These are phyloP conservation scores for Cystodermella granulosa DNA, from an alignment of 1,284 basidiomycete genomes.

Conservation along the genomic window DNA sequence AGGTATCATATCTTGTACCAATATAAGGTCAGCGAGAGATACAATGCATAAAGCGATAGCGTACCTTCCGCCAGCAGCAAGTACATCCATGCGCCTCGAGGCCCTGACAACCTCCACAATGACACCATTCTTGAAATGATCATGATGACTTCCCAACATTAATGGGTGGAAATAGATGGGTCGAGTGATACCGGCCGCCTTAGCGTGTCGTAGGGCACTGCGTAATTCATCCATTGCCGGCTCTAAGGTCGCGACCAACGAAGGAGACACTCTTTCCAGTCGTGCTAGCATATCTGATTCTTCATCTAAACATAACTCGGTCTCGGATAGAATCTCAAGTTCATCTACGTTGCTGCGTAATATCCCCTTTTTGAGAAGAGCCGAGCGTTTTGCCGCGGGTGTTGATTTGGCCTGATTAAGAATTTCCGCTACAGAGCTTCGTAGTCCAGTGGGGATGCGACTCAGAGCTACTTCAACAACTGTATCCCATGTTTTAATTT, in stretches of 20 bases:
- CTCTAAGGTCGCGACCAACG: constrained; percentile 45
- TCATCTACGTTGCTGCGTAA: constrained; percentile 61
- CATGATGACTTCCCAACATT: constrained; percentile 59
- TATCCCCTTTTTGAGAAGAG: constrained; percentile 62
- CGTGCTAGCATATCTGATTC: constrained; percentile 41
- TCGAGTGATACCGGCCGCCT: constrained; percentile 57
- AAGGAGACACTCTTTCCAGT: constrained; percentile 59
- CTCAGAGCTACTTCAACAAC: constrained; percentile 62
- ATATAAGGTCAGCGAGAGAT: neutral
- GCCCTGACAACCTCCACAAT: constrained; percentile 69
- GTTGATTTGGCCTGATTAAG: constrained; percentile 61
- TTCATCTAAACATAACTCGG: constrained; percentile 27
- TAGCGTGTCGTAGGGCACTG: constrained; percentile 59
- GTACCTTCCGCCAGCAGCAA: constrained; percentile 76
- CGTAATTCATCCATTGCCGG: constrained; percentile 59
- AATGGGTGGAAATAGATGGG: constrained; percentile 67
- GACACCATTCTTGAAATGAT: constrained; percentile 68
- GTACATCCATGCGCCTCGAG: constrained; percentile 64
- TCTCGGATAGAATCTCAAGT: constrained; percentile 61
- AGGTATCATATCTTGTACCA: constrained; percentile 63
- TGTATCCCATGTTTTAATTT: constrained; percentile 24
- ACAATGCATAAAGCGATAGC: constrained; percentile 16
- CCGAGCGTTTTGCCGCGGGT: constrained; percentile 61
- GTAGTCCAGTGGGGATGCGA: constrained; percentile 53
- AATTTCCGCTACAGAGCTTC: constrained; percentile 54